phyloP scores from a whole-genome alignment of 495 filamentous ascomycete genomes.

The Elasticomyces elasticus region DNA sequence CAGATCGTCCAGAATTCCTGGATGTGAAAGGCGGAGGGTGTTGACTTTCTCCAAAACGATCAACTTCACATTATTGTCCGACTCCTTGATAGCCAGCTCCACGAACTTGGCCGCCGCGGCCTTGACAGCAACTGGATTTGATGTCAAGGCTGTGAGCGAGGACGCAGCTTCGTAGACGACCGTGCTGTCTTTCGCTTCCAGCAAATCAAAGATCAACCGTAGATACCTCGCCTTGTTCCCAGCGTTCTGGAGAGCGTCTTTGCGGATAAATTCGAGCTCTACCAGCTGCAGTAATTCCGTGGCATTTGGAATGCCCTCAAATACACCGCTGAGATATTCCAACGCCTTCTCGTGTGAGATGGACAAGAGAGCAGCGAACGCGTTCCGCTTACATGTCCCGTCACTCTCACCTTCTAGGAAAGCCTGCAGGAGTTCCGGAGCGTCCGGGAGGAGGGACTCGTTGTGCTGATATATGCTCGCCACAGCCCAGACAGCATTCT shows the following conservation, averaged over 20 bases:
- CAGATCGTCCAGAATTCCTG: conserved; percentile 86
- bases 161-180: conserved; percentile 99
- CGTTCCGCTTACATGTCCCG: conserved; percentile 94
- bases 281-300: conserved; percentile 90
- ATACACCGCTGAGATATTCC: conserved; percentile 79
- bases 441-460: conserved; percentile 87
- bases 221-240: conserved; percentile 93
- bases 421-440: conserved; percentile 77
- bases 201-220: conserved; percentile 88
- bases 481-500: conserved; percentile 93
- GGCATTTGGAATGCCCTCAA: conserved; percentile 87
- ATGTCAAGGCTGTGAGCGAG: conserved; percentile 86
- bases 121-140: conserved; percentile 95
- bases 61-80: conserved; percentile 98
- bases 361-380: conserved; percentile 79
- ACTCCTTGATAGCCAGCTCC: conserved; percentile 90
- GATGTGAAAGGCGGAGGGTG: conserved; percentile 80
- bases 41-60: conserved; percentile 95
- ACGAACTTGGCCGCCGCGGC: conserved; percentile 93
- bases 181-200: conserved; percentile 86
- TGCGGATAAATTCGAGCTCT: conserved; percentile 92
- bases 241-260: conserved; percentile 89
- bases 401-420: conserved; percentile 92
- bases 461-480: conserved; percentile 89
- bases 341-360: conserved; percentile 91